Conservation (phyloP, 2,329 filamentous ascomycete species). For the Sarocladium brachiariae region DNA sequence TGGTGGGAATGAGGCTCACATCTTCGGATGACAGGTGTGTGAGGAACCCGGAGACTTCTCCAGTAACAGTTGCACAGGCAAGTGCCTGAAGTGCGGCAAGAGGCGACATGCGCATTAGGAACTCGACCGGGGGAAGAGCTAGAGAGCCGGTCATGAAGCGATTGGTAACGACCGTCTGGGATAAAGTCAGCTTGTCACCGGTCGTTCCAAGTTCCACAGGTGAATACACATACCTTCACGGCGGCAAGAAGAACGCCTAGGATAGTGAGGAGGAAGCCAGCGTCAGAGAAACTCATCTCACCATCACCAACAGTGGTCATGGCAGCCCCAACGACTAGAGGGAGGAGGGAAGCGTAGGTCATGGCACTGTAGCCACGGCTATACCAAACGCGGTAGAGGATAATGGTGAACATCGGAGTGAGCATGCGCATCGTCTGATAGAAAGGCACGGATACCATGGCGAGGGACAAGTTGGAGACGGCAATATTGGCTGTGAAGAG, state of each 20-base stretch:
- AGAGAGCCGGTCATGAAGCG: constrained; percentile 57
- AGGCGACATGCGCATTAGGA: constrained; percentile 56
- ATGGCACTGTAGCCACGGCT: constrained; percentile 45
- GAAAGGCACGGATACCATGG: constrained; percentile 57
- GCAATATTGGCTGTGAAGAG: constrained; percentile 59
- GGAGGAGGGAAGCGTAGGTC: constrained; percentile 54
- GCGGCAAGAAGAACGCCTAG: constrained; percentile 48
- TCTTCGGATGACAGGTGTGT: constrained; percentile 28
- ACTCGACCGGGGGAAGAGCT: constrained; percentile 50
- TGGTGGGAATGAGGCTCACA: constrained; percentile 27
- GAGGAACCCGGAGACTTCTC: constrained; percentile 41
- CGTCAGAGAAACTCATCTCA: constrained; percentile 55
- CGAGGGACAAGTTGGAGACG: constrained; percentile 56
- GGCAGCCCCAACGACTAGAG: constrained; percentile 52
- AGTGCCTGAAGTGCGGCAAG: constrained; percentile 51
- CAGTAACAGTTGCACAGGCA: constrained; percentile 42
- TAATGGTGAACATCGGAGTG: constrained; percentile 53
- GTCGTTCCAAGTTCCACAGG: background rate
- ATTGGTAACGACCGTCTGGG: constrained; percentile 54
- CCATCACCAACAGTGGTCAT: constrained; percentile 47
- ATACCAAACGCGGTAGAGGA: constrained; percentile 53
- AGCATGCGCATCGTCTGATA: constrained; percentile 59
- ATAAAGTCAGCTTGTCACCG: constrained; percentile 15
- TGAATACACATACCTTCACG: constrained; percentile 36
- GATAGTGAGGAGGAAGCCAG: constrained; percentile 49